Evolutionary conservation across 2,329 filamentous ascomycete species (phyloP), one percentile per base, ranked within the genome.

Genomic region (Biscogniauxia sp.): DNA sequence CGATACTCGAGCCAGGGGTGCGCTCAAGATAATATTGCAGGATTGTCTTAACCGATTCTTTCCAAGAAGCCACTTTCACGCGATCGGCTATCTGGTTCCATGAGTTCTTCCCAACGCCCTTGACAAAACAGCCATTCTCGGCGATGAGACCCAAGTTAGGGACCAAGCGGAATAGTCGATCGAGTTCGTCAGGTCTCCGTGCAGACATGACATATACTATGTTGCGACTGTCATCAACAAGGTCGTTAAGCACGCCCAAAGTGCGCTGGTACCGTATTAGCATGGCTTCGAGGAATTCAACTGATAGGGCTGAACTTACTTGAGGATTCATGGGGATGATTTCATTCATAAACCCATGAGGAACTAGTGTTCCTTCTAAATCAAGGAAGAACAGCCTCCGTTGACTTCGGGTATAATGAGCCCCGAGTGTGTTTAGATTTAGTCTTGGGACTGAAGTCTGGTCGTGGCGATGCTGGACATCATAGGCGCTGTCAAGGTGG

Each of bases 141-240:
- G 94, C 94, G 65, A 98, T 96, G 4, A 98, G 81, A 2, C 95
- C 95, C 2, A 97, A 79, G 62, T 90, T 89, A 5, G 91, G 90
- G 1, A 97, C 89, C 23, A 90, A 86, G 56, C 88, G 88, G 81
- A 98, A 97, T 1, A 96, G 82, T 4, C 89, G 86, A 67, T 97
- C 92, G 37, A 97, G 87, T 70, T 97, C 93, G 69, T 96, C 91
- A 0, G 93, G 91, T 67, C 88, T 90, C 37, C 92, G 88, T 8
- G 91, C 89, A 58, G 92, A 97, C 92, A 97, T 98, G 66, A 98
- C 88, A 69, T 97, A 98, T 25, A 98, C 90, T 1, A 88, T 87
- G 71, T 98, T 98, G 63, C 84, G 86, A 20, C 88, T 85, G 69
- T 97, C 93, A 9, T 89, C 81, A 9, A 95, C 82, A 15, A 98